Percentiles rank a stretch among this genome's conserved stretches.
These are phyloP conservation scores for Prillingera fragicola DNA, from an alignment of 1,284 basidiomycete species.

Conservation along the genomic window DNA sequence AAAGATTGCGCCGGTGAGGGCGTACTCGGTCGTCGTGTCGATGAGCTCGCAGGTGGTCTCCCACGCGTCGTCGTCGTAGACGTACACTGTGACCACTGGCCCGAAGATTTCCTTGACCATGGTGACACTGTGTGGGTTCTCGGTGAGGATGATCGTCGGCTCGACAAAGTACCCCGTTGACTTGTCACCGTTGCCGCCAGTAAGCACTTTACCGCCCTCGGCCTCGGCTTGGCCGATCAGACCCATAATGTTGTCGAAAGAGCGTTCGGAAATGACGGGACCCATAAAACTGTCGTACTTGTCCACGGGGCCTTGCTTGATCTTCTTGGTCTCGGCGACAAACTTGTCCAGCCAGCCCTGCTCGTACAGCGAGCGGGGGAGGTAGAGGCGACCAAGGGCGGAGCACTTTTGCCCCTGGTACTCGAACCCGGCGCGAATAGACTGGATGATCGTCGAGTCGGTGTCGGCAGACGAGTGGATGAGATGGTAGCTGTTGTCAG, in stretches of 20 bases:
- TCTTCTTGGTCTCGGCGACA: constrained; percentile 65
- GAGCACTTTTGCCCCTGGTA: constrained; percentile 74
- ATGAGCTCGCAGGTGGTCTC: constrained; percentile 76
- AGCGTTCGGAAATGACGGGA: constrained; percentile 77
- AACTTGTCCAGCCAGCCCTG: constrained; percentile 73
- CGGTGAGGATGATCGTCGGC: constrained; percentile 70
- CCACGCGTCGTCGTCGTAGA: constrained; percentile 65
- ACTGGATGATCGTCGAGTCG: constrained; percentile 73
- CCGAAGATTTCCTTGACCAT: constrained; percentile 91
- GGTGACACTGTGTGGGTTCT: constrained; percentile 57
- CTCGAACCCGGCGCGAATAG: constrained; percentile 76
- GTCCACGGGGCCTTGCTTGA: constrained; percentile 68
- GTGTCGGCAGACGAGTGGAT: constrained; percentile 74
- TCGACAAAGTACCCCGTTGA: constrained; percentile 81
- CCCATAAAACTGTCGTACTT: constrained; percentile 82
- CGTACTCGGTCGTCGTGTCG: constrained; percentile 73
- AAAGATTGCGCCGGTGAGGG: constrained; percentile 75
- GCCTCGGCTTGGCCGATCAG: constrained; percentile 77
- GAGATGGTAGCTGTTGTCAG: too few relatives aligned
- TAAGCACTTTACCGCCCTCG: constrained; percentile 9
- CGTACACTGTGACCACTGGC: constrained; percentile 79
- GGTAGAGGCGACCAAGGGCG: constrained; percentile 78
- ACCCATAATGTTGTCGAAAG: constrained; percentile 72
- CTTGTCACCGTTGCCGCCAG: constrained; percentile 58
- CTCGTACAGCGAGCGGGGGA: constrained; percentile 74